Conservation (phyloP, 441 rosid genomes). For the Gossypium lobatum region DNA sequence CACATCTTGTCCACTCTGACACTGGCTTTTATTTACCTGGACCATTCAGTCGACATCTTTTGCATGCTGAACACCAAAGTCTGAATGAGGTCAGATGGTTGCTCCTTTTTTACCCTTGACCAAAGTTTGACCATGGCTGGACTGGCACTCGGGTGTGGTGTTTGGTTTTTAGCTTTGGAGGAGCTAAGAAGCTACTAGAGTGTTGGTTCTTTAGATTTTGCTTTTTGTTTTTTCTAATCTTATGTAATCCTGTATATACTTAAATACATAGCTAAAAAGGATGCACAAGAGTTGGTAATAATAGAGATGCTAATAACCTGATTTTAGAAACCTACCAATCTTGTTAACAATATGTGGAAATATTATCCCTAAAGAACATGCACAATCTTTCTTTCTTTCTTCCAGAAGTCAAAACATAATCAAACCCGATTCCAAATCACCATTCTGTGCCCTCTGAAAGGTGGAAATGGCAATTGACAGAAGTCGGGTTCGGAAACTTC, state of each 20-base stretch:
- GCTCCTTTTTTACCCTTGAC: slow-evolving; percentile 16
- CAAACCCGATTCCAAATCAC: slow-evolving; percentile 21
- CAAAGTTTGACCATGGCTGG: too few species aligned
- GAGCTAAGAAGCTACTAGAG: too few species aligned
- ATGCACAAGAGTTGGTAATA: background rate
- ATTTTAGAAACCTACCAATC: background rate
- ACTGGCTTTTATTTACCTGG: slow-evolving; percentile 22
- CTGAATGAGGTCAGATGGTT: slow-evolving; percentile 40
- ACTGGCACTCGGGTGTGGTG: too few species aligned
- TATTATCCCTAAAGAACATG: background rate
- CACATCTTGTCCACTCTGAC: slow-evolving; percentile 33
- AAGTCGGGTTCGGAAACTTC: background rate
- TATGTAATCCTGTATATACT: too few species aligned
- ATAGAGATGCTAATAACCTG: background rate
- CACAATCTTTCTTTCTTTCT: background rate
- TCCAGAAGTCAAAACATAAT: background rate
- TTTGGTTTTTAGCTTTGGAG: too few species aligned
- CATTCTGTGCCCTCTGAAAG: too few species aligned
- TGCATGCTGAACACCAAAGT: slow-evolving; percentile 31
- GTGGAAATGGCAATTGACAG: background rate
- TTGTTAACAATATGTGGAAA: background rate
- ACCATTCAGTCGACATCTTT: slow-evolving; percentile 29
- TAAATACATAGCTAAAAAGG: too few species aligned
- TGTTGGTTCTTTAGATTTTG: too few species aligned
- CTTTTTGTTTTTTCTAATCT: too few species aligned